Evolutionary conservation across 805 yeast species (phyloP).

Genomic region (Maudiozyma barnettii): DNA sequence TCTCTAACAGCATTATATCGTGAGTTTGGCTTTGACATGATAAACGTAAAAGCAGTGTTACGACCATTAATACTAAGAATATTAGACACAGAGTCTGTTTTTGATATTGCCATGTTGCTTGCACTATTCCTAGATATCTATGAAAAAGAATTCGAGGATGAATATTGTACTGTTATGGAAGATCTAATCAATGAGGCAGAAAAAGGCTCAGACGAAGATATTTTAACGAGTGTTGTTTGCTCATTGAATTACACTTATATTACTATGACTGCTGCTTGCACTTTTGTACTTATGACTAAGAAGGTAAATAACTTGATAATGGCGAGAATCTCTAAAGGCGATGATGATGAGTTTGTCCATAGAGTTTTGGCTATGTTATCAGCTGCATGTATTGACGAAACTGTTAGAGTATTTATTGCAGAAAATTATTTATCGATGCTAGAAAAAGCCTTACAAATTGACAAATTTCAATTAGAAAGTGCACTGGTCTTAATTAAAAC

Average conservation of each 20-base stretch:
- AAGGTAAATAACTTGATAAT: conserved; percentile 22
- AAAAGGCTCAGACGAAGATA: conserved; percentile 4
- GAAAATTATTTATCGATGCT: conserved; percentile 36
- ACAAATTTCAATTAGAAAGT: conserved; percentile 28
- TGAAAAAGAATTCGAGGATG: conserved; percentile 12
- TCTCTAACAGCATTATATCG: conserved; percentile 10
- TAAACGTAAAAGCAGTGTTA: conserved; percentile 17
- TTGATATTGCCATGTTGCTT: conserved; percentile 17
- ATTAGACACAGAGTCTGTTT: conserved; percentile 12
- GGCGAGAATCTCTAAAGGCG: conserved; percentile 10
- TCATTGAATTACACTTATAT: conserved; percentile 9
- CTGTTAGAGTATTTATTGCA: conserved; percentile 39
- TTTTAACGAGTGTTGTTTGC: too few species aligned
- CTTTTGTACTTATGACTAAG: conserved; percentile 22
- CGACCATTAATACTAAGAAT: conserved; percentile 19
- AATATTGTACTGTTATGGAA: conserved; percentile 14
- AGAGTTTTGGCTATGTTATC: conserved; percentile 32
- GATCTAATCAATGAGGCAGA: conserved; percentile 14
- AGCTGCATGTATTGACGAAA: conserved; percentile 42
- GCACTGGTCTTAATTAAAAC: conserved; percentile 44
- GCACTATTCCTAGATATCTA: conserved; percentile 10
- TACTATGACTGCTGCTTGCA: conserved; percentile 20
- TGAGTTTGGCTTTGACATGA: conserved; percentile 20
- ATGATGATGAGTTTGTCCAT: conserved; percentile 16
- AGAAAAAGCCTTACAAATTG: conserved; percentile 28